Evolutionary conservation across 495 filamentous ascomycete genomes (phyloP), one percentile per base, ranked within the genome.

Genomic region (Lophiostoma macrostomum): DNA sequence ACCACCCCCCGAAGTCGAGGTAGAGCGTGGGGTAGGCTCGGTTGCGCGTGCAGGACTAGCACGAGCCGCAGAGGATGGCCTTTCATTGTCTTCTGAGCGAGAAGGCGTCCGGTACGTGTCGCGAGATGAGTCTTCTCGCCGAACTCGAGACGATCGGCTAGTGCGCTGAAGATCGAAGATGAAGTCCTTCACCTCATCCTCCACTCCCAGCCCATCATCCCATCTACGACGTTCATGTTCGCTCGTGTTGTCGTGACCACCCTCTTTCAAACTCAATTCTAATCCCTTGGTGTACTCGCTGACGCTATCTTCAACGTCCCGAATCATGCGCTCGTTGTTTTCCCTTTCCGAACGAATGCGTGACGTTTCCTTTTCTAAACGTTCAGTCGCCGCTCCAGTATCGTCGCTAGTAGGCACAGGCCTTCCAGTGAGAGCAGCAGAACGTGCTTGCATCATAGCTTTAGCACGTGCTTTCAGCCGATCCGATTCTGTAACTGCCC

Each of bases 391-490:
- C 8, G 88, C 88, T 48, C 81, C 87, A 5, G 81, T 76, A 30
- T 79, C 77, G 40, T 70, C 73, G 10, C 75, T 69, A 12, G 75
- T 71, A 18, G 83, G 79, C 22, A 83, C 70, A 57, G 89, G 87
- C 65, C 83, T 86, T 30, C 94, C 94, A 36, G 90, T 87, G 58
- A 99, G 73, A 30, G 91, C 91, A 41, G 94, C 94, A 60, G 91
- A 87, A 34, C 91, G 85, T 55, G 95, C 90, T 73, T 97, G 91
- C 93, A 99, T 96, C 80, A 95, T 93, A 31, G 91, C 91, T 68
- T 88, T 95, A 27, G 94, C 91, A 41, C 91, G 83, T 19, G 94
- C 94, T 71, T 96, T 96, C 42, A 97, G 82, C 23, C 91, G 79
- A 70, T 99, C 94, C 0, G 88, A 84, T 68, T 99, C 94, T 19